Evolutionary conservation across 2,329 filamentous ascomycete genomes (phyloP), one percentile per base, ranked within the genome.

Genomic region (Trichoderma gracile): DNA sequence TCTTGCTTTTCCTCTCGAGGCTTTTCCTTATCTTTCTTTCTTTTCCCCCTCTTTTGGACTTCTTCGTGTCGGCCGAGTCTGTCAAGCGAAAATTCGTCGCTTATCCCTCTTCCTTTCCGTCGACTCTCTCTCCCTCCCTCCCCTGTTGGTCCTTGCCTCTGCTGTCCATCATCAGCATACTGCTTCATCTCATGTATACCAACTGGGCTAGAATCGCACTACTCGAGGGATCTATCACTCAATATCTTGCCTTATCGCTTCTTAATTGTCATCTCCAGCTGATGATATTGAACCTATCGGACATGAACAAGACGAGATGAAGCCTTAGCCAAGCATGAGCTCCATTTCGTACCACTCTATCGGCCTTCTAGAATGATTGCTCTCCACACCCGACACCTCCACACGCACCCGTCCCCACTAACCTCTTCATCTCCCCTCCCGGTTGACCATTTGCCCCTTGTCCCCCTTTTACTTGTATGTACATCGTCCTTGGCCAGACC

Each of bases 301-400:
- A 27, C 47, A 61, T 40, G 47, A 27, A 42, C 45, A 47, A 62
- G 38, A 10, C 53, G 47, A 62, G 54, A 54, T 54, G 49, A 62
- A 62, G 58, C 33, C 49, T 62, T 30, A 8, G 30, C 30, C 49
- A 33, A 54, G 47, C 33, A 25, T 4, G 45, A 54, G 58, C 58
- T 62, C 58, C 58, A 46, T 54, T 54, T 64, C 53, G 53, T 42
- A 45, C 61, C 43, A 57, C 52, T 45, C 21, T 52, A 57, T 58
- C 53, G 46, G 33, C 45, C 61, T 67, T 67, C 66, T 63, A 67
- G 66, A 67, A 67, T 68, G 50, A 66, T 64, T 33, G 43, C 59
- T 63, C 66, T 66, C 64, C 64, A 66, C 66, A 64, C 27, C 45
- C 55, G 45, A 46, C 40, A 30, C 27, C 63, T 65, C 56, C 57